Percentiles rank a stretch among this genome's conserved stretches.
Evolutionary conservation across 2,329 filamentous ascomycete species (phyloP).

Genomic region (Fusarium poae): DNA sequence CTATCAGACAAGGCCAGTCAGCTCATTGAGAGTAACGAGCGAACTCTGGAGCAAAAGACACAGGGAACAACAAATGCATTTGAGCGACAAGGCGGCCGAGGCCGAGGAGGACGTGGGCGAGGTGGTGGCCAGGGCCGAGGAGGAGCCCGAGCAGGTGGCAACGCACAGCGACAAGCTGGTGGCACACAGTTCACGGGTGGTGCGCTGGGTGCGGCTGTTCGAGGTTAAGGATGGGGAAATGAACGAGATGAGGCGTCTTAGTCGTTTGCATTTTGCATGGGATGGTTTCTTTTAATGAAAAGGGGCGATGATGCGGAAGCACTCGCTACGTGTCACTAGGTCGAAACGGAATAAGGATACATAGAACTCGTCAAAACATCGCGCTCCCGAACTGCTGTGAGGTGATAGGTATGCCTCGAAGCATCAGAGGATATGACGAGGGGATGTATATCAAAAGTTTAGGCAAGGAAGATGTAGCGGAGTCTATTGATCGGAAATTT

Average conservation of each 20-base stretch:
- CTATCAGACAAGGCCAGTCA: constrained; percentile 96
- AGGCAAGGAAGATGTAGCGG: constrained; percentile 4
- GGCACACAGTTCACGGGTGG: constrained; percentile 87
- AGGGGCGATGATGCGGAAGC: constrained; percentile 53
- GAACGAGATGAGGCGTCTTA: constrained; percentile 52
- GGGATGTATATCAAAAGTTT: constrained; percentile 23
- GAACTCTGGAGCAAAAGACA: constrained; percentile 95
- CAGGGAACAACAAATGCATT: constrained; percentile 96
- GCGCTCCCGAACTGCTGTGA: constrained; percentile 36
- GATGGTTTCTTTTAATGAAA: constrained; percentile 54
- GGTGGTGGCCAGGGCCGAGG: constrained; percentile 73
- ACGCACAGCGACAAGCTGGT: constrained; percentile 74
- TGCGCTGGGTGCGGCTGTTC: constrained; percentile 77
- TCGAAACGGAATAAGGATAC: constrained; percentile 52
- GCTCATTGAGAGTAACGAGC: constrained; percentile 97
- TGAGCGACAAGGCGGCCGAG: constrained; percentile 87
- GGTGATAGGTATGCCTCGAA: constrained; percentile 17
- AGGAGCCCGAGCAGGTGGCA: constrained; percentile 69
- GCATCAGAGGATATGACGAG: background rate
- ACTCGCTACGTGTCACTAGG: constrained; percentile 53
- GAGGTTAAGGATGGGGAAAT: constrained; percentile 61
- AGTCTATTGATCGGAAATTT: constrained; percentile 18
- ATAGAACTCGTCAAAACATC: constrained; percentile 48
- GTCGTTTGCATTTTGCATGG: constrained; percentile 54
- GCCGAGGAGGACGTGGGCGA: constrained; percentile 74